Evolutionary conservation across 129 eudicot species (phyloP).

Genomic region (Cynara cardunculus): DNA sequence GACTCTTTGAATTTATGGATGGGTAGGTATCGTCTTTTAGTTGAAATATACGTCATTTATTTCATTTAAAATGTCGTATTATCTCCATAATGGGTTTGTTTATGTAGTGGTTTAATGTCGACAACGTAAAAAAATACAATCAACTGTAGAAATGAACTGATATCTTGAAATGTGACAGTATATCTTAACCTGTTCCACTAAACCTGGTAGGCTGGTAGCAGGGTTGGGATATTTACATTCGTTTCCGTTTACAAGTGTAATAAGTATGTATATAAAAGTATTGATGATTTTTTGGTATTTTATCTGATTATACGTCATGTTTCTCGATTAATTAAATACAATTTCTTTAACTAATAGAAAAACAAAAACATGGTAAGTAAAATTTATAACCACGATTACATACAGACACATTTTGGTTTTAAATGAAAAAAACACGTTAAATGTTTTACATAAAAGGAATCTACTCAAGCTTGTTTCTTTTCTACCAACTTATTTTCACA

Average conservation of each 20-base stretch:
- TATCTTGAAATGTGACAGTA: background rate
- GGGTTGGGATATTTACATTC: background rate
- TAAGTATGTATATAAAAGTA: background rate
- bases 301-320: background rate
- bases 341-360: too few relatives aligned
- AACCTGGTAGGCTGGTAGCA: background rate
- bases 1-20: background rate
- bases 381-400: too few relatives aligned
- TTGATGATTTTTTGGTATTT: too few relatives aligned
- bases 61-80: background rate
- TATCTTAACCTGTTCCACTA: background rate
- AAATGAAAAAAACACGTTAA: too few relatives aligned
- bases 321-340: too few relatives aligned
- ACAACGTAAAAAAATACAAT: background rate
- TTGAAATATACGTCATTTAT: background rate
- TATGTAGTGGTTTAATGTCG: background rate
- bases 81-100: background rate
- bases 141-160: background rate
- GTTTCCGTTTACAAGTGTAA: background rate
- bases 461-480: too few relatives aligned
- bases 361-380: too few relatives aligned
- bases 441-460: too few relatives aligned
- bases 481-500: too few relatives aligned
- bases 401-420: too few relatives aligned
- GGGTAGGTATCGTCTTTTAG: background rate